phyloP scores from a whole-genome alignment of 768 basidiomycete genomes.

The Leucosporidium creatinivorum region DNA sequence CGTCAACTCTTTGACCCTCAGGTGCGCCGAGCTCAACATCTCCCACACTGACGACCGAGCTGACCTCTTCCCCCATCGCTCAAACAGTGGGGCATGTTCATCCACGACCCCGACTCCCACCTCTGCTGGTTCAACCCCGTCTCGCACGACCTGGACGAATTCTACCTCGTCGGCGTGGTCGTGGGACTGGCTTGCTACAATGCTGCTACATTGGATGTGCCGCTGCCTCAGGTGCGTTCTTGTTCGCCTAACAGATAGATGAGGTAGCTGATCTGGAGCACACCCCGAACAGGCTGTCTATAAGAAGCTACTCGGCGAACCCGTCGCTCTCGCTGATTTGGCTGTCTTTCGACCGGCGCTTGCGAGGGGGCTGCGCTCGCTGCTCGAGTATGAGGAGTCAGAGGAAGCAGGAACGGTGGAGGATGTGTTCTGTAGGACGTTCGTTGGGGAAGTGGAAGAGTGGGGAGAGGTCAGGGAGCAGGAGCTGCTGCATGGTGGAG shows the following conservation, averaged over 20 bases:
- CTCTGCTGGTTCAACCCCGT: constrained; percentile 62
- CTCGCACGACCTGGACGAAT: constrained; percentile 68
- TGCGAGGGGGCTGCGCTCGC: constrained; percentile 62
- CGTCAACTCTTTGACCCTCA: constrained; percentile 64
- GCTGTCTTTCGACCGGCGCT: constrained; percentile 64
- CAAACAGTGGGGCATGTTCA: constrained; percentile 46
- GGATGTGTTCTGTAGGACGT: constrained; percentile 28
- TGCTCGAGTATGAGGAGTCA: constrained; percentile 59
- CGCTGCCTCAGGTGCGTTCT: constrained; percentile 53
- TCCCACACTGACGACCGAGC: neutral
- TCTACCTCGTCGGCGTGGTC: constrained; percentile 70
- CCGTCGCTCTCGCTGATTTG: constrained; percentile 56
- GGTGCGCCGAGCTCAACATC: neutral
- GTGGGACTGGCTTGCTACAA: constrained; percentile 72
- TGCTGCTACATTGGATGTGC: constrained; percentile 67
- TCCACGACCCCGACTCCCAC: constrained; percentile 70
- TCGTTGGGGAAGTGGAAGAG: constrained; percentile 28
- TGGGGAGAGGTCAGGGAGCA: constrained; percentile 65
- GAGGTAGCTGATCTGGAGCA: neutral
- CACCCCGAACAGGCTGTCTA: constrained; percentile 54
- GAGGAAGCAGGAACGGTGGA: constrained; percentile 57
- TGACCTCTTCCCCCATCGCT: neutral
- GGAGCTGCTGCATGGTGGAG: constrained; percentile 60
- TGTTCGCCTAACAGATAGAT: too few species aligned
- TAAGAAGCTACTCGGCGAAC: constrained; percentile 65